Evolutionary conservation across 2,329 filamentous ascomycete species (phyloP).

Genomic region (Dactylellina haptotyla): DNA sequence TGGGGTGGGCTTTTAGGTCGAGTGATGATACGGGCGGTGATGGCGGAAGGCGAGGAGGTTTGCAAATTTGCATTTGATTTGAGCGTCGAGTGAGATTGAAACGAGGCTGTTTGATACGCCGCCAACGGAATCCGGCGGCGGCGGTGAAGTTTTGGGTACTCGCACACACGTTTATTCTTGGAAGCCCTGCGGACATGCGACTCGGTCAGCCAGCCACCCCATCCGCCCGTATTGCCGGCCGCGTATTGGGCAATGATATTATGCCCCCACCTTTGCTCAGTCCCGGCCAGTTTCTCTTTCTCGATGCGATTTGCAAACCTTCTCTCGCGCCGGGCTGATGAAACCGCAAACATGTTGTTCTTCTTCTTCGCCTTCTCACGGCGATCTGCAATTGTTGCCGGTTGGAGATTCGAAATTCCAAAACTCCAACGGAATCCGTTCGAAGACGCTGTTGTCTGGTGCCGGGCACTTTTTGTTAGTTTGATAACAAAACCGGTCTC

Average conservation of each 20-base stretch:
- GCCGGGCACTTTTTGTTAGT: background rate
- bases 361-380: background rate
- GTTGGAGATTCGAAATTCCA: background rate
- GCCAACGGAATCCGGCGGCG: conserved; percentile 28
- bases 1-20: conserved; percentile 12
- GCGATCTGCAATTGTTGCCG: background rate
- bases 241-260: too few relatives aligned
- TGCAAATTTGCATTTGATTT: too few relatives aligned
- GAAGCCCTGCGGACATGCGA: conserved; percentile 38
- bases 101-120: background rate
- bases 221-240: background rate
- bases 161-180: conserved; percentile 13
- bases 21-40: background rate
- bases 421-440: background rate
- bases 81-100: too few relatives aligned
- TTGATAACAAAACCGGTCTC: background rate
- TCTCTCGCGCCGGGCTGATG: background rate
- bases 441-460: background rate
- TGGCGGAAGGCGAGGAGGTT: background rate
- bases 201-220: conserved; percentile 36
- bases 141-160: background rate
- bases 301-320: conserved; percentile 49
- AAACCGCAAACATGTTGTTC: background rate
- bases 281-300: conserved; percentile 30
- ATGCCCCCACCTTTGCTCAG: conserved; percentile 4